phyloP scores from a whole-genome alignment of 345 rosid genomes.

The Murraya koenigii region DNA sequence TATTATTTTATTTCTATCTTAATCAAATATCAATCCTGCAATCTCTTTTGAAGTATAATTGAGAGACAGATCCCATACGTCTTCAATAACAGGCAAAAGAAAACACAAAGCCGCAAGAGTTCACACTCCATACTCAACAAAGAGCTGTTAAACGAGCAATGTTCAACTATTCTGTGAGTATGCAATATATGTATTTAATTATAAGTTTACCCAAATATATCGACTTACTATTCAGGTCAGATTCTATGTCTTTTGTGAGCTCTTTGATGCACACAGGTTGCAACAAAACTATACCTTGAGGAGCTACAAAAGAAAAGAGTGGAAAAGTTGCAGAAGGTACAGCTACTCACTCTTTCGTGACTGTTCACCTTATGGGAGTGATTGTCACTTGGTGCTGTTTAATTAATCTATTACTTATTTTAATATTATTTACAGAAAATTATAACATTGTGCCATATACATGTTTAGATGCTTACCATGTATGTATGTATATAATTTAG shows the following conservation, averaged over 20 bases:
- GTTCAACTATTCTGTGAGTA: slow-evolving; percentile 72
- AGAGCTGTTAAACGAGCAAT: slow-evolving; percentile 81
- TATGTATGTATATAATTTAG: not conserved
- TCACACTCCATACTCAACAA: slow-evolving; percentile 74
- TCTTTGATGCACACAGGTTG: slow-evolving; percentile 44
- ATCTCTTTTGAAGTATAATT: too few species aligned
- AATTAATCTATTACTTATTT: too few species aligned
- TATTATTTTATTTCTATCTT: too few species aligned
- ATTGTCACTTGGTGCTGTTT: too few species aligned
- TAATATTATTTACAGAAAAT: too few species aligned
- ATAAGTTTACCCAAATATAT: not conserved
- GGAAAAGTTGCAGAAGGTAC: slow-evolving; percentile 65
- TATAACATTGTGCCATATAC: too few species aligned
- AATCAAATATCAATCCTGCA: too few species aligned
- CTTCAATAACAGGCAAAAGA: slow-evolving; percentile 43
- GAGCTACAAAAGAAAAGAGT: slow-evolving; percentile 57
- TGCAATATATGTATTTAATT: not conserved
- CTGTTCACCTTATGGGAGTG: too few species aligned
- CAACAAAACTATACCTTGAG: slow-evolving; percentile 58
- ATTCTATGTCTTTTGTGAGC: not conserved
- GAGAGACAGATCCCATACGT: too few species aligned
- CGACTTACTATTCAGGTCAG: not conserved
- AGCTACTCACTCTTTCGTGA: too few species aligned
- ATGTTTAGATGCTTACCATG: too few species aligned
- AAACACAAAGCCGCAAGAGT: slow-evolving; percentile 60